Percentiles rank a stretch among this genome's conserved stretches.
Conservation (phyloP, 306 rosid species). For the Gastrolobium bilobum region DNA sequence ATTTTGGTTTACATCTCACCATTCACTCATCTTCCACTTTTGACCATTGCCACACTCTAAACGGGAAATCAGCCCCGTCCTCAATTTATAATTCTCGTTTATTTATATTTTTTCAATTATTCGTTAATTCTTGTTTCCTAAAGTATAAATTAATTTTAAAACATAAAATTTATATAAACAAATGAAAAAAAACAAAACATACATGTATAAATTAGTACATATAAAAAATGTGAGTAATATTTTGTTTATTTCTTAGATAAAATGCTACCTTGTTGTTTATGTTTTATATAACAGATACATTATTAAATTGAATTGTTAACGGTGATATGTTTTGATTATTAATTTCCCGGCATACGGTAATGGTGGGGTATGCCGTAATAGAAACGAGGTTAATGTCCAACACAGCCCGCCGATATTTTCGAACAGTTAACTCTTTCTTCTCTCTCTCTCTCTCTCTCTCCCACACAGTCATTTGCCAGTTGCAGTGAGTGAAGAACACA, state of each 20-base stretch:
- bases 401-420: slow-evolving; percentile 28
- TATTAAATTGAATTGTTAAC: no score
- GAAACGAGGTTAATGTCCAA: slow-evolving; percentile 44
- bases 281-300: neutral
- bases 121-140: neutral
- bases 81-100: neutral
- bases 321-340: neutral
- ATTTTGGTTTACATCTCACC: slow-evolving; percentile 38
- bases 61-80: slow-evolving; percentile 1
- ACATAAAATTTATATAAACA: no score
- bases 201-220: neutral
- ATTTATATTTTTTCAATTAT: neutral
- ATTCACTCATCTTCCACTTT: slow-evolving; percentile 37
- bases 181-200: no score
- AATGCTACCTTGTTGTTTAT: neutral
- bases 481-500: slow-evolving; percentile 39
- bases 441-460: slow-evolving; percentile 8
- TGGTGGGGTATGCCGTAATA: slow-evolving; percentile 54
- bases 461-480: slow-evolving; percentile 4
- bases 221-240: neutral
- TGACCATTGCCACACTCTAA: slow-evolving; percentile 16
- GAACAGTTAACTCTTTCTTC: slow-evolving; percentile 40
- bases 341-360: slow-evolving; percentile 44
- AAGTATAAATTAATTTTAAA: neutral
- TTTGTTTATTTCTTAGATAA: neutral